These are phyloP conservation scores for Pontederia paniculata DNA, from an alignment of 176 grass and related monocot genomes.

Conservation along the genomic window DNA sequence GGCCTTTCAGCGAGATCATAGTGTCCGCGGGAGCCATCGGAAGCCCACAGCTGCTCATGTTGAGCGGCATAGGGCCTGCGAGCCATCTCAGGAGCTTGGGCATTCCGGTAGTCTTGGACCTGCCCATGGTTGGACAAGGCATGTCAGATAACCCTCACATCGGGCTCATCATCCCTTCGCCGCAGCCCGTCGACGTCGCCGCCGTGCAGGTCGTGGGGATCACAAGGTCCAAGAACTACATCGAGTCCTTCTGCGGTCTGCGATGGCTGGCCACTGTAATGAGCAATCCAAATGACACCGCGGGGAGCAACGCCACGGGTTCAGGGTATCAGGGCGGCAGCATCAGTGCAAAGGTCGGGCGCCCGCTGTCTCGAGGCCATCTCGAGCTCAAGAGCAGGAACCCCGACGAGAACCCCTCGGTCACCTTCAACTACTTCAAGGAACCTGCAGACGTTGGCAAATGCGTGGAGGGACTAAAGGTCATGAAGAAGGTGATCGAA, in stretches of 20 bases:
- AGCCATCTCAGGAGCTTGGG: constrained; percentile 46
- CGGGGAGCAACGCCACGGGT: too few species aligned
- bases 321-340: too few species aligned
- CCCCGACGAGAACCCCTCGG: constrained; percentile 1
- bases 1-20: constrained; percentile 44
- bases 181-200: constrained; percentile 32
- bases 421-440: constrained; percentile 12
- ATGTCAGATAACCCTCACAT: constrained; percentile 84
- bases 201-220: constrained; percentile 81
- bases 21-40: constrained; percentile 55
- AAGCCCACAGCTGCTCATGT: constrained; percentile 76
- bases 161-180: constrained; percentile 68
- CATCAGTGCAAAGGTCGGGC: not conserved
- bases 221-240: constrained; percentile 50
- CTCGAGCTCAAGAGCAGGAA: constrained; percentile 5
- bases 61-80: constrained; percentile 59
- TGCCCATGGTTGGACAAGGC: constrained; percentile 66
- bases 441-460: not conserved
- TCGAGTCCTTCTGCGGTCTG: constrained; percentile 60
- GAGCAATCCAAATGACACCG: constrained; percentile 1
- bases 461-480: not conserved
- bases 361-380: constrained; percentile 2
- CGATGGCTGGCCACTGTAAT: constrained; percentile 31
- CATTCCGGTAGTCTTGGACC: constrained; percentile 43
- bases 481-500: constrained; percentile 30